Percentiles rank a stretch among this genome's conserved stretches.
Conservation (phyloP, 2,329 filamentous ascomycete genomes). For the Rhexocercosporidium sp. region DNA sequence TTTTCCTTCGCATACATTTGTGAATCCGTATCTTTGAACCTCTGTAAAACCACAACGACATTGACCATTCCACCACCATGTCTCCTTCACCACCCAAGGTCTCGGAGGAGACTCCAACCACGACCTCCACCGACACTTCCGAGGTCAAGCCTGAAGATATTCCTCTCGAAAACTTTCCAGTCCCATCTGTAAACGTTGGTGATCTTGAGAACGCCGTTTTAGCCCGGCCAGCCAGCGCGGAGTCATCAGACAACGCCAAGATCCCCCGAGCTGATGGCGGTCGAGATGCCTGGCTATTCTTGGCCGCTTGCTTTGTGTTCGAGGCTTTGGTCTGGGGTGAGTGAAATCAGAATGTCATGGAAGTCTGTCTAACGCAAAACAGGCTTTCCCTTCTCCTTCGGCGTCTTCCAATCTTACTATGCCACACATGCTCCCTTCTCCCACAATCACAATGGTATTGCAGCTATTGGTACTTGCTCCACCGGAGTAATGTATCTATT, state of each 20-base stretch:
- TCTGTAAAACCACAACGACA: background rate
- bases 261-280: constrained; percentile 53
- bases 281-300: constrained; percentile 56
- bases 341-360: constrained; percentile 15
- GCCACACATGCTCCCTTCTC: constrained; percentile 44
- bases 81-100: background rate
- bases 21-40: background rate
- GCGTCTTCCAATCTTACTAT: constrained; percentile 52
- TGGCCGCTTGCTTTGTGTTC: constrained; percentile 56
- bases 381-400: constrained; percentile 47
- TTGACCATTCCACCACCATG: background rate
- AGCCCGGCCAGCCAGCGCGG: background rate
- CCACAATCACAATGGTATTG: constrained; percentile 46
- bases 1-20: background rate
- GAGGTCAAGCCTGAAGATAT: background rate
- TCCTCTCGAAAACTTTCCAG: background rate
- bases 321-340: constrained; percentile 60
- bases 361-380: background rate
- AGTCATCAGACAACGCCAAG: background rate
- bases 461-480: constrained; percentile 48
- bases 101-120: background rate
- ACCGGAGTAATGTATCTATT: constrained; percentile 38
- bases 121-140: background rate
- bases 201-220: background rate
- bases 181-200: background rate